Evolutionary conservation across 441 rosid genomes (phyloP), one percentile per base, ranked within the genome.

Genomic region (Rhodomyrtus psidioides): DNA sequence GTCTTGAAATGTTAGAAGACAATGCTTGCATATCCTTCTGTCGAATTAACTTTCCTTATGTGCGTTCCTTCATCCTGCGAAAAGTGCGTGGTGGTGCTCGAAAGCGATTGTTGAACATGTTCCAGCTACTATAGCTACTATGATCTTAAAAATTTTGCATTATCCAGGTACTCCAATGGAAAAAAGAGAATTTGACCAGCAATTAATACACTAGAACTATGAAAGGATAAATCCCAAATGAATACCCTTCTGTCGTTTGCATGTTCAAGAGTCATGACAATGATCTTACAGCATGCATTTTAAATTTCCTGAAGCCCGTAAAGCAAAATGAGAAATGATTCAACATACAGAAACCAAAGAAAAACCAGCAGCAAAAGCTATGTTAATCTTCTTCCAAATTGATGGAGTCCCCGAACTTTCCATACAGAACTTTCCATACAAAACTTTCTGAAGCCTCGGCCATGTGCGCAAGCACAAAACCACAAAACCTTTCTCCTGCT

Each of bases 351-450:
- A 54, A 65, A 65, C 10, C 70, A 49, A 54, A 54, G 56, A 39
- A 39, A 55, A 82, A 74, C 16, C 27, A 81, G 9, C 39, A 60
- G 44, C 27, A 70, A 13, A 16, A 3, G 54, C 28, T 79, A 57
- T 12, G 76, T 88, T 84, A 96, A 83, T 95, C 34, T 4, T 34
- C 34, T 34, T 34, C 4, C 34, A 34, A 34, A 34, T 34, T 34
- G 34, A 34, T 34, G 34, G 34, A 34, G 34, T 34, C 34, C 34
- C 34, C 34, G 34, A 34, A 34, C 34, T 34, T 34, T 34, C n/a
- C n/a, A n/a, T n/a, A n/a, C n/a, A n/a, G n/a, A n/a, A n/a, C n/a
- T n/a, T n/a, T n/a, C 34, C 34, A 34, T 34, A 34, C 34, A 34
- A 34, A 34, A 34, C 34, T 34, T 34, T 34, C 34, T 34, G 34